A percentile compares a stretch with the other conserved stretches of the same genome.
Conservation (phyloP, 805 yeast species). For the Pichia sporocuriosa region DNA sequence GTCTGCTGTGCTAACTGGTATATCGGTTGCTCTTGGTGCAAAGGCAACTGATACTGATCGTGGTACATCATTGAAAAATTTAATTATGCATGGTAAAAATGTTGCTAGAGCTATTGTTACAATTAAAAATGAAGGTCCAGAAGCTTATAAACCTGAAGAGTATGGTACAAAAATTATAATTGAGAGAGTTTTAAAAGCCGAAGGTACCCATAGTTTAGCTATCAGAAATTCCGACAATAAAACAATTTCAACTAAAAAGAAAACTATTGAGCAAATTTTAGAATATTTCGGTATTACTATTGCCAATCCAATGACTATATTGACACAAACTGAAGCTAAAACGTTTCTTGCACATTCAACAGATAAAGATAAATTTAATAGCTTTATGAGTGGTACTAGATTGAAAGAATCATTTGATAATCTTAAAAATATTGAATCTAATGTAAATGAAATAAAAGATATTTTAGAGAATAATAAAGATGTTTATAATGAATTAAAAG, state of each 20-base stretch:
- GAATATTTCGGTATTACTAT: slow-evolving; percentile 70
- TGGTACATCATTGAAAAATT: slow-evolving; percentile 60
- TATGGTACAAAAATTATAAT: slow-evolving; percentile 67
- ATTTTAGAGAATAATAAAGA: slow-evolving; percentile 32
- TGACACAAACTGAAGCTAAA: slow-evolving; percentile 92
- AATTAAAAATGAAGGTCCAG: slow-evolving; percentile 58
- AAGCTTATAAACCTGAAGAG: slow-evolving; percentile 53
- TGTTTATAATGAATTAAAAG: slow-evolving; percentile 28
- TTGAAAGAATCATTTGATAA: slow-evolving; percentile 59
- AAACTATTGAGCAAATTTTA: slow-evolving; percentile 60
- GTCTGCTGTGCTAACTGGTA: slow-evolving; percentile 80
- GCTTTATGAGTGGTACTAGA: slow-evolving; percentile 76
- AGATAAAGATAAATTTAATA: slow-evolving; percentile 62
- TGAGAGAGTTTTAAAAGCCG: slow-evolving; percentile 56
- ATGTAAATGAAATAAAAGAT: slow-evolving; percentile 35
- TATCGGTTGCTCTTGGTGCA: slow-evolving; percentile 82
- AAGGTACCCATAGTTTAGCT: slow-evolving; percentile 46
- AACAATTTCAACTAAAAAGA: slow-evolving; percentile 52
- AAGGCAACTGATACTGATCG: slow-evolving; percentile 83
- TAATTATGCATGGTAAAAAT: slow-evolving; percentile 71
- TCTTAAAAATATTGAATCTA: slow-evolving; percentile 35
- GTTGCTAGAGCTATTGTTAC: slow-evolving; percentile 62
- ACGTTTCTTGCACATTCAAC: slow-evolving; percentile 76
- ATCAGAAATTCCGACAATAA: slow-evolving; percentile 48
- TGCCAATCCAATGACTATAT: slow-evolving; percentile 84